Conservation (phyloP, 1,284 basidiomycete species). For the Trametes pubescens region DNA sequence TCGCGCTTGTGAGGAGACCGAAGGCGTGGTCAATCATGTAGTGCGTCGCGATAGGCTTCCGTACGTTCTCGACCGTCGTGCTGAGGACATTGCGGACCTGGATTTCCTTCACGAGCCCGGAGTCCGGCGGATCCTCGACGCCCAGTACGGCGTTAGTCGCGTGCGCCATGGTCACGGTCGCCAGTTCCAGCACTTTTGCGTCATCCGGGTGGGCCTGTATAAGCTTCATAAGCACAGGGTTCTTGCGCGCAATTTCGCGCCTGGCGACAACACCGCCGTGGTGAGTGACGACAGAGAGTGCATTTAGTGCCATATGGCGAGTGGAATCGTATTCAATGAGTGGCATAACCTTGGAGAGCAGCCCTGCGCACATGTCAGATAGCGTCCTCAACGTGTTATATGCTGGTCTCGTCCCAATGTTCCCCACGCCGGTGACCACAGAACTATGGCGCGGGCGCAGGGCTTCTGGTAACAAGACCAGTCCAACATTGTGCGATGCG, state of each 20-base stretch:
- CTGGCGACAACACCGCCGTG: constrained; percentile 62
- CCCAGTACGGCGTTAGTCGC: constrained; percentile 55
- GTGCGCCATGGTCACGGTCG: constrained; percentile 61
- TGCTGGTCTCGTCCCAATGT: no score
- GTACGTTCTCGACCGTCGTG: constrained; percentile 51
- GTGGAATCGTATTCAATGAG: constrained; percentile 56
- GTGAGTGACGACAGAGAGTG: constrained; percentile 65
- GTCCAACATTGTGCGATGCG: constrained; percentile 7
- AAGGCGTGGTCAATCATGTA: constrained; percentile 61
- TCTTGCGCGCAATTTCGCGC: constrained; percentile 57
- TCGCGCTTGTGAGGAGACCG: constrained; percentile 52
- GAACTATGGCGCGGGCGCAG: no score
- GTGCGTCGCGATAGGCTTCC: constrained; percentile 52
- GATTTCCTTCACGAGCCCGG: constrained; percentile 49
- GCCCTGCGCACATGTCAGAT: constrained; percentile 46
- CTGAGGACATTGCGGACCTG: constrained; percentile 56
- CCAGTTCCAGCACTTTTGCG: constrained; percentile 55
- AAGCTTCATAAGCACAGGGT: constrained; percentile 50
- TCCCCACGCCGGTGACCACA: no score
- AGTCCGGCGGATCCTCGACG: constrained; percentile 48
- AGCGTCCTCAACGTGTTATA: not conserved
- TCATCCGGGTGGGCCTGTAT: constrained; percentile 60
- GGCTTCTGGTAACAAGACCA: no score
- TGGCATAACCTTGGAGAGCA: constrained; percentile 61
- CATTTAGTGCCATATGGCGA: constrained; percentile 60